These are phyloP conservation scores for Monilinia laxa DNA, from an alignment of 2,329 filamentous ascomycete species.

Conservation along the genomic window DNA sequence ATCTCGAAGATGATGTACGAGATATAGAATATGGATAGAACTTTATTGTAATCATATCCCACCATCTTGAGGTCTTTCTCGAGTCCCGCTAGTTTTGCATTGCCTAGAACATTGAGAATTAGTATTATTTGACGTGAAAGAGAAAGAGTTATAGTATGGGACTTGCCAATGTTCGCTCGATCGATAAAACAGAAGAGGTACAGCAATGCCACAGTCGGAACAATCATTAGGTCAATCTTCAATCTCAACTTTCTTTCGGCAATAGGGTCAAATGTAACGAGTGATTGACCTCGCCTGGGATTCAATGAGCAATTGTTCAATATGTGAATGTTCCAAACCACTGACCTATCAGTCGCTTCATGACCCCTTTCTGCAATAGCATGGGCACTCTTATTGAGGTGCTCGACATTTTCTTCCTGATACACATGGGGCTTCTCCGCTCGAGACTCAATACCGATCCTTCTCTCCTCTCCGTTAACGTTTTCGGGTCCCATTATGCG, in stretches of 20 bases:
- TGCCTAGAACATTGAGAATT: conserved; percentile 48
- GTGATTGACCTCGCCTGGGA: conserved; percentile 11
- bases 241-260: conserved; percentile 57
- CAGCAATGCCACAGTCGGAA: conserved; percentile 64
- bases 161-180: conserved; percentile 67
- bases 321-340: neutral
- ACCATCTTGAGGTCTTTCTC: conserved; percentile 59
- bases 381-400: conserved; percentile 26
- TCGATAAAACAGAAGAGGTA: conserved; percentile 76
- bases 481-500: conserved; percentile 2
- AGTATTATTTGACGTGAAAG: neutral
- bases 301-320: conserved; percentile 44
- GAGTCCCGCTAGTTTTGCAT: conserved; percentile 64
- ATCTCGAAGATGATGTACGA: conserved; percentile 73
- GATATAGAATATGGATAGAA: conserved; percentile 69
- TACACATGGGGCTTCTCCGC: conserved; percentile 25
- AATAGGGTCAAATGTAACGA: conserved; percentile 49
- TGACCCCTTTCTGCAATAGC: conserved; percentile 36
- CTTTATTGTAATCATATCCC: conserved; percentile 66
- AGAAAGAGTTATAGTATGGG: neutral
- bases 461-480: conserved; percentile 1
- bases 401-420: conserved; percentile 27
- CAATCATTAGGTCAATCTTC: conserved; percentile 65
- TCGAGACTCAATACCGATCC: conserved; percentile 3
- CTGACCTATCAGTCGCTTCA: conserved; percentile 36